Evolutionary conservation across 1,284 basidiomycete species (phyloP).

Genomic region (Bjerkandera adusta): DNA sequence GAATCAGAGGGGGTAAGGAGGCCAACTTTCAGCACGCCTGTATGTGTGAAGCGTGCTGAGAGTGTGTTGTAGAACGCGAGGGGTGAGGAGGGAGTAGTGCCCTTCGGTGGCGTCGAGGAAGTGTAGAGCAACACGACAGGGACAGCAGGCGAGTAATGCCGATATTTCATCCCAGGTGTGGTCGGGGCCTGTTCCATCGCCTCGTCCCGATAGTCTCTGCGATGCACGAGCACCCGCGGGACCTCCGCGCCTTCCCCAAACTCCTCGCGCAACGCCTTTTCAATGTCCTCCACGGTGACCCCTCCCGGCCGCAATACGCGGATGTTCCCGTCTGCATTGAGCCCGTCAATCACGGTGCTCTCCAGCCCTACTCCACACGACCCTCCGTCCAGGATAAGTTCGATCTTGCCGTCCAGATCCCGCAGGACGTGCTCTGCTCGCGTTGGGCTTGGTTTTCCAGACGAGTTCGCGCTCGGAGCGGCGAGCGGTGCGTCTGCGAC

Average conservation of each 20-base stretch:
- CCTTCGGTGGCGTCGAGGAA: conserved; percentile 37
- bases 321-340: conserved; percentile 69
- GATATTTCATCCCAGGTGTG: conserved; percentile 99
- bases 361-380: conserved; percentile 89
- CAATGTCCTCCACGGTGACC: conserved; percentile 87
- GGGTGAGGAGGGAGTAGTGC: conserved; percentile 28
- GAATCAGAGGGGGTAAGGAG: conserved; percentile 72
- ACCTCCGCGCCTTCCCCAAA: conserved; percentile 30
- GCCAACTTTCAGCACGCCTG: conserved; percentile 51
- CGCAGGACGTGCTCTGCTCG: conserved; percentile 83
- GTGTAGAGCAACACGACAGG: conserved; percentile 79
- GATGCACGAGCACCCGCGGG: conserved; percentile 70
- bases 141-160: conserved; percentile 91
- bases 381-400: conserved; percentile 91
- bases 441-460: conserved; percentile 93
- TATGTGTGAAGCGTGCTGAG: conserved; percentile 18
- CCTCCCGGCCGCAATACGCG: conserved; percentile 92
- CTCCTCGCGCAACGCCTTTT: conserved; percentile 53
- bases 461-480: conserved; percentile 95
- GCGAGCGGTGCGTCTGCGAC: conserved; percentile 77
- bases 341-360: conserved; percentile 92
- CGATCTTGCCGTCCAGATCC: conserved; percentile 77
- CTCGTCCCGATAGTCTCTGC: conserved; percentile 69
- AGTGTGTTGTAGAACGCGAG: conserved; percentile 42
- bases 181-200: conserved; percentile 76